Conservation (phyloP, 1,284 basidiomycete genomes). For the Boletus mariae region DNA sequence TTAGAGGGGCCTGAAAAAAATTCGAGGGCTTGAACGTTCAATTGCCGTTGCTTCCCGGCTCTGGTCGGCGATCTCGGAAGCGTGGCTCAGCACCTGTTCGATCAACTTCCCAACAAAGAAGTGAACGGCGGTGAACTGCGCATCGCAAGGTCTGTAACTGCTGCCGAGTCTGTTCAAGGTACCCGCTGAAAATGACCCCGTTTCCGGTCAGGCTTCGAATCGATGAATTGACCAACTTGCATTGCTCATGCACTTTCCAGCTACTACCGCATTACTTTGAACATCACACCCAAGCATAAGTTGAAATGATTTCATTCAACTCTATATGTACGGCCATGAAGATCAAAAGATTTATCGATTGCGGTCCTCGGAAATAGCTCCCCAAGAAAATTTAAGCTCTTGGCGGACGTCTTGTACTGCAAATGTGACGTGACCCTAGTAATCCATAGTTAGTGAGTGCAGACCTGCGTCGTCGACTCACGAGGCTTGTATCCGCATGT, state of each 20-base stretch:
- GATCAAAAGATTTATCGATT: not conserved
- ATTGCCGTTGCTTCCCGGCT: not conserved
- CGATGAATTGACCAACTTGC: not conserved
- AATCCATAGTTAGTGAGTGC: not conserved
- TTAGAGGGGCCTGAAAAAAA: not conserved
- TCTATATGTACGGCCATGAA: not conserved
- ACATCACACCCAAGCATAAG: not conserved
- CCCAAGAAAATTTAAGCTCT: not conserved
- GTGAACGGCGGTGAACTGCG: not conserved
- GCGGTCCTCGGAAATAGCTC: not conserved
- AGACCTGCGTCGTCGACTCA: too few species aligned
- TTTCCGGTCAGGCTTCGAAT: not conserved
- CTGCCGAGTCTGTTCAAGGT: not conserved
- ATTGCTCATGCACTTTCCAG: not conserved
- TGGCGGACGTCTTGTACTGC: not conserved
- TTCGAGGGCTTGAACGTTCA: not conserved
- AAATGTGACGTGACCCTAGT: not conserved
- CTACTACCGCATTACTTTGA: not conserved
- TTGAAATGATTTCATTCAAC: not conserved
- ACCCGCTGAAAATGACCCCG: constrained; percentile 1
- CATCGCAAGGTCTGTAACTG: not conserved
- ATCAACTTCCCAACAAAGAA: constrained; percentile 1
- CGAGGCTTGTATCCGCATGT: too few species aligned
- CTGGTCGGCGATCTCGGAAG: not conserved
- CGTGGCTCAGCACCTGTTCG: not conserved